Evolutionary conservation across 176 grass and related monocot genomes (phyloP).

Genomic region (Musa troglodytarum): DNA sequence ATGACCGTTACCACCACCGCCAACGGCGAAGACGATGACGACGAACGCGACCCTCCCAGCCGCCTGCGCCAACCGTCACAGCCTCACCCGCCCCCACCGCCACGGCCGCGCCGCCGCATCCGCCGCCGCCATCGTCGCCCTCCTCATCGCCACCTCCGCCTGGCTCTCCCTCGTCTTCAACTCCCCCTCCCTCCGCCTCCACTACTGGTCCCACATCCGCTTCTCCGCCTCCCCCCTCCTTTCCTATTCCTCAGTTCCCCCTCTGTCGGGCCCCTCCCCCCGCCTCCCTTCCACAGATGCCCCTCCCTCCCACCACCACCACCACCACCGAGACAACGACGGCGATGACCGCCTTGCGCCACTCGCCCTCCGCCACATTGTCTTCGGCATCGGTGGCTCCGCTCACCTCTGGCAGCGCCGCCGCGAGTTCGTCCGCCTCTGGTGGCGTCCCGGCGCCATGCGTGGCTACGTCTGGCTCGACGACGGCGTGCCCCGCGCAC

Average conservation of each 20-base stretch:
- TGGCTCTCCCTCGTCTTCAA: conserved; percentile 35
- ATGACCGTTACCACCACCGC: conserved; percentile 4
- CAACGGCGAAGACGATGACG: background rate
- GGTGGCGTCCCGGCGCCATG: conserved; percentile 72
- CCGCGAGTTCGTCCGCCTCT: conserved; percentile 72
- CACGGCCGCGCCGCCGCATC: background rate
- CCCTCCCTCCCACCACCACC: background rate
- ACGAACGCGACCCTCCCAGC: conserved; percentile 16
- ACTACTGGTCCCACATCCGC: conserved; percentile 21
- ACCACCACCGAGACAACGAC: no score
- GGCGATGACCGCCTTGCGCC: conserved; percentile 1
- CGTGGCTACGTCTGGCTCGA: conserved; percentile 79
- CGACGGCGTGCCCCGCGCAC: conserved; percentile 14
- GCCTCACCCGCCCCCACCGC: conserved; percentile 31
- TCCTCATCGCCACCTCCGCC: conserved; percentile 29
- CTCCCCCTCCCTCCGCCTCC: conserved; percentile 29
- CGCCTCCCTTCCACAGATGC: background rate
- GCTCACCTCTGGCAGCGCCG: conserved; percentile 75
- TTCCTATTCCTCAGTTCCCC: conserved; percentile 28
- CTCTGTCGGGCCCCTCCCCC: conserved; percentile 28
- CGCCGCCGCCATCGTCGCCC: conserved; percentile 14
- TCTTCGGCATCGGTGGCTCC: conserved; percentile 85
- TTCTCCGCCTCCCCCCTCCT: conserved; percentile 31
- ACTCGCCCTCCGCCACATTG: conserved; percentile 50
- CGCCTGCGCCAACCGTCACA: conserved; percentile 28